Percentiles rank a stretch among this genome's conserved stretches.
Evolutionary conservation across 768 basidiomycete species (phyloP).

Genomic region (Suillus sp.): DNA sequence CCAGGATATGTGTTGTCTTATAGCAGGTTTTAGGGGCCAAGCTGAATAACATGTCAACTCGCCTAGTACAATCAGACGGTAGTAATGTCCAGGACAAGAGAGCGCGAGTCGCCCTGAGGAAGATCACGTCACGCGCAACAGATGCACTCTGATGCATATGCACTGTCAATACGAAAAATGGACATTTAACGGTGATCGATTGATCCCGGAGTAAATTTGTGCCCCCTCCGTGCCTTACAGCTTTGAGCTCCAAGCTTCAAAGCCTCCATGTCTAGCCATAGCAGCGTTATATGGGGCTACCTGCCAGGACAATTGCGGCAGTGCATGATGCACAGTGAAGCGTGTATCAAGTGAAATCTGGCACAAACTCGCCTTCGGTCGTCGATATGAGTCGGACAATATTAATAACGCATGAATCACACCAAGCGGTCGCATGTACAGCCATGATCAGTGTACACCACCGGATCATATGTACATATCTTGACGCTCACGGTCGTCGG

Average conservation of each 20-base stretch:
- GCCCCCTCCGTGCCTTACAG: neutral
- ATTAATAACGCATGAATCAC: neutral
- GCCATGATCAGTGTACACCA: too few relatives aligned
- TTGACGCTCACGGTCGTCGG: neutral
- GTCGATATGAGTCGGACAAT: neutral
- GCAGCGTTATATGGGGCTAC: neutral
- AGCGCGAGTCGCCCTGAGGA: neutral
- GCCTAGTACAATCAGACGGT: neutral
- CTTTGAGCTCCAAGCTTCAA: neutral
- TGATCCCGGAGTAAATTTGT: neutral
- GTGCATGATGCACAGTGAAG: neutral
- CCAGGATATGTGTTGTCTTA: neutral
- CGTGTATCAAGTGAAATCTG: too few relatives aligned
- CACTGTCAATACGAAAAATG: neutral
- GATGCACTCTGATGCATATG: neutral
- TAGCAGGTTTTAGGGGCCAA: neutral
- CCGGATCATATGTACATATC: too few relatives aligned
- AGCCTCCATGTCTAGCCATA: neutral
- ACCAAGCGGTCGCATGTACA: neutral
- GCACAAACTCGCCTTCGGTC: neutral
- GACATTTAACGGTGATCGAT: neutral
- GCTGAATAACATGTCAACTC: neutral
- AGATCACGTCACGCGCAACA: neutral
- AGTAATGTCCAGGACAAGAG: neutral
- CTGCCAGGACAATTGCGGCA: neutral